Percentiles rank a stretch among this genome's conserved stretches.
Evolutionary conservation across 306 rosid genomes (phyloP).

Genomic region (Rosa rugosa): DNA sequence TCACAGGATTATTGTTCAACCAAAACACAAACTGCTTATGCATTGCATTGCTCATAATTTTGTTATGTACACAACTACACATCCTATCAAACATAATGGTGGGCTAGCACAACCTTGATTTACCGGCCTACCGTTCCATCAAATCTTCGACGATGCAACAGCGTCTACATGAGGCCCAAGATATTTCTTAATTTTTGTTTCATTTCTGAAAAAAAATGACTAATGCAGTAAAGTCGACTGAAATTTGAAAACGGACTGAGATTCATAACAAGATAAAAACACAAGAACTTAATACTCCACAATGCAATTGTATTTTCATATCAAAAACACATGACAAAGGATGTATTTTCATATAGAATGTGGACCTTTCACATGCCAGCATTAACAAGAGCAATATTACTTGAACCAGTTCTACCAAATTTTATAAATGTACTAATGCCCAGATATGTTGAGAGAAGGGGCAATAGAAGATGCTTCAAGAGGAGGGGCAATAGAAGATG

Average conservation of each 20-base stretch:
- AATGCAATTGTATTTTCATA: neutral
- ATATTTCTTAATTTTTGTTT: no score
- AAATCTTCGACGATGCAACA: no score
- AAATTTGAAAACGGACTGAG: neutral
- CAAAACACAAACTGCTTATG: neutral
- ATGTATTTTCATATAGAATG: neutral
- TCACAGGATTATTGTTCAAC: neutral
- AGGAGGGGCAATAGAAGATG: neutral
- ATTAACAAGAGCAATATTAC: neutral
- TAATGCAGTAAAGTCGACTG: no score
- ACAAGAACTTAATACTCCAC: neutral
- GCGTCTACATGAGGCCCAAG: no score
- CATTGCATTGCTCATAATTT: neutral
- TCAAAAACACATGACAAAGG: neutral
- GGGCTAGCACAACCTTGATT: no score
- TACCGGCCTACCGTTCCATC: no score
- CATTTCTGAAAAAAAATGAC: no score
- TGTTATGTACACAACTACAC: no score
- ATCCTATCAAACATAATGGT: neutral
- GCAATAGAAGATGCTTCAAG: neutral
- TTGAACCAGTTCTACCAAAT: neutral
- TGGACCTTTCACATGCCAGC: no score
- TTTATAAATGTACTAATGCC: neutral
- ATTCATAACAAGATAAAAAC: neutral
- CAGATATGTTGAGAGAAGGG: neutral